phyloP scores from a whole-genome alignment of 768 basidiomycete species.

The Lentinula boryana region DNA sequence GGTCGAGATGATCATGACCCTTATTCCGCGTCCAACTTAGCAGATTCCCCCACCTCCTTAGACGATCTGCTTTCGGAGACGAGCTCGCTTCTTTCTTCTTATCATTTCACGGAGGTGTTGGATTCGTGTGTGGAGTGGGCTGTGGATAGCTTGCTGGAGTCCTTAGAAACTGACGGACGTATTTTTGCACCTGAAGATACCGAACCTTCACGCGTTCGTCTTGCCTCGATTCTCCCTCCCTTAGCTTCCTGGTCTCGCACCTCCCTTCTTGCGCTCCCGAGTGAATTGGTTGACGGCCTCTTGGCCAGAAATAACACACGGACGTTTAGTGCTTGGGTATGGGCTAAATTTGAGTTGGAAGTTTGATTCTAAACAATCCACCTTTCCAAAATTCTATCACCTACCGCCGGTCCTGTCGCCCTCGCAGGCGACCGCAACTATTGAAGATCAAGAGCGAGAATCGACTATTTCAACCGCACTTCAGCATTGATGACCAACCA shows the following conservation, averaged over 20 bases:
- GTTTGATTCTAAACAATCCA: background rate
- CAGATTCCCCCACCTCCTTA: slow-evolving; percentile 43
- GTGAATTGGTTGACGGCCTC: slow-evolving; percentile 69
- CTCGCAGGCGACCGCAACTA: no score
- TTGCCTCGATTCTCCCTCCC: slow-evolving; percentile 79
- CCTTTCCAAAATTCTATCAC: no score
- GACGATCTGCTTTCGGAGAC: slow-evolving; percentile 65
- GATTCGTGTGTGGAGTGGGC: slow-evolving; percentile 70
- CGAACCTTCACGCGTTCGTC: slow-evolving; percentile 47
- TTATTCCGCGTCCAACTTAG: background rate
- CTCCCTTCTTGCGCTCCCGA: slow-evolving; percentile 63
- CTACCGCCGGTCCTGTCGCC: no score
- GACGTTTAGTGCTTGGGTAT: slow-evolving; percentile 2
- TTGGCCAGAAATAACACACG: background rate
- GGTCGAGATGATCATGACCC: background rate
- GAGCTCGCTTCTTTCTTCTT: slow-evolving; percentile 49
- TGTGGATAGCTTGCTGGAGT: slow-evolving; percentile 54
- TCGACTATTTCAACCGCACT: no score
- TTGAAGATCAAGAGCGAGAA: no score
- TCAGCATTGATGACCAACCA: no score
- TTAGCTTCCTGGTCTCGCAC: slow-evolving; percentile 73
- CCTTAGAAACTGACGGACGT: slow-evolving; percentile 45
- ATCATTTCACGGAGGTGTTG: slow-evolving; percentile 68
- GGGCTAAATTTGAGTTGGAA: slow-evolving; percentile 1
- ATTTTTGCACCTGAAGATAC: slow-evolving; percentile 36